Conservation (phyloP, 805 yeast genomes). For the Candida succiphila region DNA sequence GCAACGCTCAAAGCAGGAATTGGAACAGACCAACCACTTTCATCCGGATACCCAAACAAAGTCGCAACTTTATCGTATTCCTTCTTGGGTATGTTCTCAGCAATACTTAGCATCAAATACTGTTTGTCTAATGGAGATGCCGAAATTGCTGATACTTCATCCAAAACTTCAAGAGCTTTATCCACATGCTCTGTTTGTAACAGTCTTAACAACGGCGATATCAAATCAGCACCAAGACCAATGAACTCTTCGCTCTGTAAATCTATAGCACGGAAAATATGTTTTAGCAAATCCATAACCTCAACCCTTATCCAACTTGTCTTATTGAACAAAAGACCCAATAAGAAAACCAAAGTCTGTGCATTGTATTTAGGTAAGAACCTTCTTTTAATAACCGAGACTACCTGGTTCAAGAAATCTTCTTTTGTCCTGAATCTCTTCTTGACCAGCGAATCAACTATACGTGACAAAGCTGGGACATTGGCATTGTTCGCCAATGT, state of each 20-base stretch:
- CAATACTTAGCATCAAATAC: constrained; percentile 84
- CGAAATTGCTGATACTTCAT: constrained; percentile 74
- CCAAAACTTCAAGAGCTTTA: constrained; percentile 82
- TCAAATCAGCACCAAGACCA: constrained; percentile 91
- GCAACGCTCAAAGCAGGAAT: constrained; percentile 91
- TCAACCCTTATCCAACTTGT: constrained; percentile 73
- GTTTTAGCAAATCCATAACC: constrained; percentile 65
- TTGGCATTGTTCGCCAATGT: constrained; percentile 48
- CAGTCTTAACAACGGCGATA: constrained; percentile 79
- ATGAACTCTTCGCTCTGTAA: constrained; percentile 67
- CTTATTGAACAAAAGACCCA: constrained; percentile 74
- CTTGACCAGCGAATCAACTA: constrained; percentile 68
- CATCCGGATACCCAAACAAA: constrained; percentile 89
- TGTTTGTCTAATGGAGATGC: constrained; percentile 89
- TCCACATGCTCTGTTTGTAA: constrained; percentile 79
- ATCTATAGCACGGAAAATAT: constrained; percentile 69
- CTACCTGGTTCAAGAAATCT: constrained; percentile 78
- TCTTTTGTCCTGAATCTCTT: constrained; percentile 80
- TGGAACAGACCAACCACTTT: constrained; percentile 95
- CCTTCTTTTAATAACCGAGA: constrained; percentile 52
- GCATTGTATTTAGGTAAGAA: constrained; percentile 73
- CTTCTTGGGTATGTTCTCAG: constrained; percentile 65
- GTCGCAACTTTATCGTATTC: constrained; percentile 84
- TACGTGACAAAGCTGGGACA: constrained; percentile 50
- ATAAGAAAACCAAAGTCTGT: constrained; percentile 59